Conservation (phyloP, 1,139 yeast species). For the Lodderomyces orthopsilosis region DNA sequence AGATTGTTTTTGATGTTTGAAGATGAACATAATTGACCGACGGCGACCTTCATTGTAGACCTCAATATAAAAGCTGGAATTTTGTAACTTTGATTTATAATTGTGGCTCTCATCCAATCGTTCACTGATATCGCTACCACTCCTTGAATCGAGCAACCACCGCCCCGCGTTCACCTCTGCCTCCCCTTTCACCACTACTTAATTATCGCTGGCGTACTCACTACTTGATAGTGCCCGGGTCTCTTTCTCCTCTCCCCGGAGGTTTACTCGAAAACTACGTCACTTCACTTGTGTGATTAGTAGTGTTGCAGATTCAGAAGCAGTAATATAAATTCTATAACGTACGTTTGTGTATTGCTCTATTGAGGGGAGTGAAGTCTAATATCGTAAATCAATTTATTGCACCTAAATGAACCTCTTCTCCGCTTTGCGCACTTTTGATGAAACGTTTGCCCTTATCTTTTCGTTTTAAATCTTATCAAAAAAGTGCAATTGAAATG, state of each 20-base stretch:
- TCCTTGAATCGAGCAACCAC: too few species aligned
- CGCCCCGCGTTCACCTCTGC: too few species aligned
- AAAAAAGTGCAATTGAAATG: too few species aligned
- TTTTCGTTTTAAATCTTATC: too few species aligned
- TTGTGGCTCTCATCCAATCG: background rate
- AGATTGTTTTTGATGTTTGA: constrained; percentile 61
- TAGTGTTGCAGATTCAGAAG: background rate
- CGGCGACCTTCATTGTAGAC: constrained; percentile 50
- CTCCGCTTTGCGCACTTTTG: too few species aligned
- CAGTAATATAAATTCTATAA: too few species aligned
- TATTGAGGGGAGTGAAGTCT: background rate
- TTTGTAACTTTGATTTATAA: background rate
- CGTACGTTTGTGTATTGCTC: background rate
- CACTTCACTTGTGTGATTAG: background rate
- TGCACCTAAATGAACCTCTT: background rate
- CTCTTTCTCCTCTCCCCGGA: background rate
- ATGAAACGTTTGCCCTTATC: too few species aligned
- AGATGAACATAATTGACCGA: constrained; percentile 84
- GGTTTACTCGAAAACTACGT: background rate
- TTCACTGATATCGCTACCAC: too few species aligned
- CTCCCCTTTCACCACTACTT: too few species aligned
- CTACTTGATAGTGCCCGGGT: background rate
- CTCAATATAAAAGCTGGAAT: too few species aligned
- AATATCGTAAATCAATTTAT: background rate
- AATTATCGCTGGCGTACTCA: too few species aligned